Base-by-base conservation (phyloP, 371 early-diverging fungal species). In the Haplosporangium sp. region DNA sequence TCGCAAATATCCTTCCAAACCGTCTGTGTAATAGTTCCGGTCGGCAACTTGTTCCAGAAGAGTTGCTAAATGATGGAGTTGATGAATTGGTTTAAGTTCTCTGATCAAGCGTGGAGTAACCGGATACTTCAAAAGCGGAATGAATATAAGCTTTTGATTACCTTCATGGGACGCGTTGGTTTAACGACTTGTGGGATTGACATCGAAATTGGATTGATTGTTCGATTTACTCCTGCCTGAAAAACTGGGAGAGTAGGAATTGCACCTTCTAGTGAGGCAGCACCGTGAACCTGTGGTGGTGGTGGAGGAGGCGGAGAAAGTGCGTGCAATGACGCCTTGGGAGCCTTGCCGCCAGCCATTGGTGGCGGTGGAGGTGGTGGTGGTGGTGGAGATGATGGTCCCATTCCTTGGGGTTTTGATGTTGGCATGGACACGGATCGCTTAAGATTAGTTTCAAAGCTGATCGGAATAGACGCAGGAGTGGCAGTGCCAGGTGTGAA, bases 41-140 rank as follows among this genome's bases (percentile, higher is more conserved):
- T 67, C 6, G 89, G 82, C 43, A 89, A 61, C 40, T 89, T 89
- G 68, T 87, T 87, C 89, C 89, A 89, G 70, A 87, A 89, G 38
- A 89, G 81, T 81, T 89, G 89, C 76, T 86, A 67, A 20, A 8
- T 14, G 13, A 55, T 23, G 7, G 41, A 41, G n/a, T n/a, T n/a
- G n/a, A n/a, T n/a, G n/a, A n/a, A n/a, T n/a, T n/a, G n/a, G n/a
- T n/a, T n/a, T n/a, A n/a, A n/a, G n/a, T n/a, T n/a, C n/a, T n/a
- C n/a, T n/a, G n/a, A n/a, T n/a, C n/a, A n/a, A n/a, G n/a, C n/a
- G n/a, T n/a, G n/a, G n/a, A n/a, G n/a, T n/a, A n/a, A n/a, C n/a
- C n/a, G n/a, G n/a, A n/a, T n/a, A n/a, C n/a, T 14, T 23, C 6
- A n/a, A 29, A 11, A 41, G 10, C 46, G 64, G 62, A 70, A 42